Base-by-base conservation (phyloP, 2,329 filamentous ascomycete species). In the Ophiostoma angusticollis region DNA sequence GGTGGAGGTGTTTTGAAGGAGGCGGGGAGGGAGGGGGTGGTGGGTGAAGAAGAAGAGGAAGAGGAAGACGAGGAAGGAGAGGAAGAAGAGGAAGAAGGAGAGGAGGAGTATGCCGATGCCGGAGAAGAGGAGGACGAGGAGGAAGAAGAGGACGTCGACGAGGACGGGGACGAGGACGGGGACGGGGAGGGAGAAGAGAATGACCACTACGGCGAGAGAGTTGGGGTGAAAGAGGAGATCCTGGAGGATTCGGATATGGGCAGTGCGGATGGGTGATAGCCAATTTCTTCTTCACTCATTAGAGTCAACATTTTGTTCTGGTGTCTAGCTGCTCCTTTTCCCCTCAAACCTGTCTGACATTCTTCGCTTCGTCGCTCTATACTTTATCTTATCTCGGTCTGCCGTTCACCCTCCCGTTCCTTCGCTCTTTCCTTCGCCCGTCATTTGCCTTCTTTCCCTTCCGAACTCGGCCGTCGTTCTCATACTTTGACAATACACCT, bases 71-170 rank as follows among this genome's bases (percentile, higher is more conserved):
- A 38, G 14, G 42, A 41, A 12, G 39, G 27, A 3, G 40, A 31
- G 0, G 40, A 43, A 5, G 35, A 32, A 7, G 42, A 39, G 3
- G 28, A 23, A 3, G 25, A 23, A 1, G 36, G 21, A 7, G 43
- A 43, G 1, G 34, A 35, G 4, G 43, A 39, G 2, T 41, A 41
- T 2, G 41, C 36, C 12, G 43, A 40, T 13, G 40, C 32, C 6
- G 39, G 25, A 3, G 40, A 37, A 2, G 40, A 37, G 2, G 42
- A 35, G 2, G 43, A 42, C 0, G 39, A 38, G 3, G 44, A 36
- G 11, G 37, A 25, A 2, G 19, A 35, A 1, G 41, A 39, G 4
- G 34, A 37, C 3, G 30, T 31, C 2, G 33, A 40, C 7, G 34
- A 21, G 5, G 34, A 35, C 1, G 43, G 46, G 2, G 42, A 37